Conservation (phyloP, 1,284 basidiomycete species). For the Violaceomyces palustris region DNA sequence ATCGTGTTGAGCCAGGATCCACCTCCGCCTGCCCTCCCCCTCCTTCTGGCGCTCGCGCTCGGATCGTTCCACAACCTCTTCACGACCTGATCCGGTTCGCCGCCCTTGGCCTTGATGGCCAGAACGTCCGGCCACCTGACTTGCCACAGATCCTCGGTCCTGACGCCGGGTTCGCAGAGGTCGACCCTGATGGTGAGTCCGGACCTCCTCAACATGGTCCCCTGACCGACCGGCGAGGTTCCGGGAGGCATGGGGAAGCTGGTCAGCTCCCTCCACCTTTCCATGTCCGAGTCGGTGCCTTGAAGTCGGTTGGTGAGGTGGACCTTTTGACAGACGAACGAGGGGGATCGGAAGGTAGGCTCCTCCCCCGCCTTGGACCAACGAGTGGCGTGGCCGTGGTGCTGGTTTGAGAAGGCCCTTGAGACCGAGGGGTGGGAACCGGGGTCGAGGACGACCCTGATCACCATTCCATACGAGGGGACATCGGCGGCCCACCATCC, state of each 20-base stretch:
- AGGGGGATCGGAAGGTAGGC: constrained; percentile 8
- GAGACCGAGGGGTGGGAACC: too few species aligned
- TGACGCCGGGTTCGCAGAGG: constrained; percentile 22
- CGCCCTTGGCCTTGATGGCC: too few species aligned
- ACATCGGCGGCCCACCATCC: constrained; percentile 33
- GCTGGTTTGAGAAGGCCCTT: constrained; percentile 1
- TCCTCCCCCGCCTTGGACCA: too few species aligned
- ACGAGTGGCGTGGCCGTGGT: too few species aligned
- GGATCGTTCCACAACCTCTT: too few species aligned
- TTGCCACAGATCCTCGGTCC: constrained; percentile 21
- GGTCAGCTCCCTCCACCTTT: constrained; percentile 14
- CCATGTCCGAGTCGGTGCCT: constrained; percentile 19
- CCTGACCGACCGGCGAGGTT: constrained; percentile 16
- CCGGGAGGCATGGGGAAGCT: constrained; percentile 23
- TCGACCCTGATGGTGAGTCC: constrained; percentile 16
- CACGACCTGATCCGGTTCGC: too few species aligned
- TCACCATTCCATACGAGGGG: constrained; percentile 23
- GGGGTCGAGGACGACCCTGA: constrained; percentile 19
- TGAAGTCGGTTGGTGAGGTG: constrained; percentile 24
- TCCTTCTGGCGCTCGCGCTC: too few species aligned
- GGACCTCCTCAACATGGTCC: constrained; percentile 17
- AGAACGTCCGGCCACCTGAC: constrained; percentile 16
- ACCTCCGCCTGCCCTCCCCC: too few species aligned
- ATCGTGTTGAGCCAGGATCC: too few species aligned
- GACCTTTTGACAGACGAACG: constrained; percentile 22